A percentile compares a stretch with the other conserved stretches of the same genome.
Evolutionary conservation across 2,329 filamentous ascomycete species (phyloP).

Genomic region (Cytospora leucostoma): DNA sequence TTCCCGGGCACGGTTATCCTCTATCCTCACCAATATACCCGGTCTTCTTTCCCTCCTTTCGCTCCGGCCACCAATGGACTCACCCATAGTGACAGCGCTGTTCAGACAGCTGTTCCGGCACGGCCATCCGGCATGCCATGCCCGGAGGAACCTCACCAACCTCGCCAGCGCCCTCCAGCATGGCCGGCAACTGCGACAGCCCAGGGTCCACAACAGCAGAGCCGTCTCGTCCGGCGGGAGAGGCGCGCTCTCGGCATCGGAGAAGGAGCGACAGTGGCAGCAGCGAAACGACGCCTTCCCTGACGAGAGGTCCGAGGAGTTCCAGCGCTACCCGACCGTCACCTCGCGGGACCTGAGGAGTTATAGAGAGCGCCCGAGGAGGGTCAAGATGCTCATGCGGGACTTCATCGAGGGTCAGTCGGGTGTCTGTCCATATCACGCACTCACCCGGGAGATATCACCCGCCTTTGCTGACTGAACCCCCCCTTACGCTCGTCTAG

Average conservation of each 20-base stretch:
- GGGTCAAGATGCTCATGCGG: conserved; percentile 94
- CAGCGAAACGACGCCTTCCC: conserved; percentile 77
- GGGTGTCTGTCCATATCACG: background rate
- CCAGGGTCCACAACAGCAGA: conserved; percentile 29
- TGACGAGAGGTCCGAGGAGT: conserved; percentile 77
- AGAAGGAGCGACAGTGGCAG: conserved; percentile 77
- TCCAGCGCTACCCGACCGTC: conserved; percentile 78
- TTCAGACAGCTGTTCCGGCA: conserved; percentile 82
- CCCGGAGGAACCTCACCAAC: conserved; percentile 46
- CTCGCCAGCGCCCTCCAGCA: conserved; percentile 43
- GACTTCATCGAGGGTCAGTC: conserved; percentile 90
- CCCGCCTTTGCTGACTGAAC: conserved; percentile 2
- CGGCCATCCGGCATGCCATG: conserved; percentile 60
- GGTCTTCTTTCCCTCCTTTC: background rate
- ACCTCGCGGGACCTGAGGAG: conserved; percentile 76
- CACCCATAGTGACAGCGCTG: conserved; percentile 72
- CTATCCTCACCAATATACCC: background rate
- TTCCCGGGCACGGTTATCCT: background rate
- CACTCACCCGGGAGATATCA: background rate
- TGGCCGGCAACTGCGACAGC: conserved; percentile 41
- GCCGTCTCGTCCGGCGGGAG: conserved; percentile 32
- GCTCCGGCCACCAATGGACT: conserved; percentile 67
- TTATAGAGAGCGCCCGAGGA: conserved; percentile 73
- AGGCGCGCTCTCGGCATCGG: conserved; percentile 31
- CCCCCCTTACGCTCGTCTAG: conserved; percentile 47